Base-by-base conservation (phyloP, 768 basidiomycete species). In the Termitomyces bulborhizus region DNA sequence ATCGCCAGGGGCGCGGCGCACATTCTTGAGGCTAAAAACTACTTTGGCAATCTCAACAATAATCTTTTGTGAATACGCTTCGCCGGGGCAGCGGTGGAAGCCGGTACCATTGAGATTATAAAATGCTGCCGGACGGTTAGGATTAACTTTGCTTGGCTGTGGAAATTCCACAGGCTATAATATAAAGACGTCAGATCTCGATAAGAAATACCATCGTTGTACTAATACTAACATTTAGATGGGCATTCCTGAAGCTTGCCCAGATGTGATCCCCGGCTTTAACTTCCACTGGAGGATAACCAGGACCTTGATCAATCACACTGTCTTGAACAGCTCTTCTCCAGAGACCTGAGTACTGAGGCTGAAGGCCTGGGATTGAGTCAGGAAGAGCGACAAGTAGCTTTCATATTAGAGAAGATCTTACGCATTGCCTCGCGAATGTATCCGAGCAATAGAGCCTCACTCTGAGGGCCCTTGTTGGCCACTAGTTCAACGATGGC, bases 391-490 rank as follows among this genome's bases (percentile, higher is more conserved):
- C 3, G 15, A 15, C 34, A 3, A 36, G 6, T 40, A 26, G 7
- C n/a, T 31, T 29, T n/a, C 3, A 36, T 6, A 8, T 24, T 3
- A 39, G 52, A 21, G 21, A 24, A 15, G n/a, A 54, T 32, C 21
- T 40, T 13, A 77, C 80, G 68, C 73, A 81, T 74, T 0, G 74
- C 81, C 60, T 83, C 80, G 26, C 74, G 65, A 13, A 78, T 74
- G 60, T 82, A 83, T 18, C 80, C 81, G 8, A 64, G 67, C 6
- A 82, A 62, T 24, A 74, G 54, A 37, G 73, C 68, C 6, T 61
- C 63, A 50, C 72, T 72, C 31, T 66, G 57, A 3, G 60, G 46
- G 55, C 74, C 73, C 6, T 63, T 64, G 34, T 64, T 63, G 29
- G 68, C 60, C 4, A 70, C 65, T 0, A 80, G 67, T 44, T 66